Evolutionary conservation across 306 rosid species (phyloP), one percentile per base, ranked within the genome.

Genomic region (Casuarina equisetifolia): DNA sequence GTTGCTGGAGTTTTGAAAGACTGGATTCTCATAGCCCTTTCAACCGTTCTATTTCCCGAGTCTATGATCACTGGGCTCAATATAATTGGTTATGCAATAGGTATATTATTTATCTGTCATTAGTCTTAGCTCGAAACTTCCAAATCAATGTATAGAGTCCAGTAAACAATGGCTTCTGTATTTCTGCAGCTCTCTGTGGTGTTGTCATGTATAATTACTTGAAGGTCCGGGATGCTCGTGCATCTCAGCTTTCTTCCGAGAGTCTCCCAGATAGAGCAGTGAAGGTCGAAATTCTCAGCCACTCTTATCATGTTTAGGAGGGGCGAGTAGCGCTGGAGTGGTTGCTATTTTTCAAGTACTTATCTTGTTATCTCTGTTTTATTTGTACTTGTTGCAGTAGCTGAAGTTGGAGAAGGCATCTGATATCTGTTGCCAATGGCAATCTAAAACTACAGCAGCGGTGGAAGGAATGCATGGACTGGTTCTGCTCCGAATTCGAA

Each of bases 1-100:
- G 98, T 94, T 54, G 97, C 98, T 25, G 98, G 98, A 44, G 98
- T 94, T 83, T 85, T 94, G 66, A 94, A 94, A 76, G 98, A 94
- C 88, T 94, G 98, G 98, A 92, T 94, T 54, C 84, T 92, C 64
- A 94, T 94, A 82, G 97, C 97, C 79, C 98, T 94, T 68, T 94
- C 98, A 61, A 94, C 97, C 9, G 92, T 92, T 63, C 84, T 94
- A 84, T 94, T 94, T 86, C 98, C 98, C 1, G 98, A 94, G 83
- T 92, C 97, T 70, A 76, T 88, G 7, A 94, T 94, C 75, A 94
- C 98, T n/a, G 89, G 93, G 69, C 68, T 94, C 83, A 94, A 94
- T 82, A 90, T 92, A 82, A 92, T 87, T 82, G 98, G 98, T 81
- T 94, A 94, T 87, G 98, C 91, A 55, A 88, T 94, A 48, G 98